Evolutionary conservation across 2,329 filamentous ascomycete species (phyloP).

Genomic region (Lachnellula occidentalis): DNA sequence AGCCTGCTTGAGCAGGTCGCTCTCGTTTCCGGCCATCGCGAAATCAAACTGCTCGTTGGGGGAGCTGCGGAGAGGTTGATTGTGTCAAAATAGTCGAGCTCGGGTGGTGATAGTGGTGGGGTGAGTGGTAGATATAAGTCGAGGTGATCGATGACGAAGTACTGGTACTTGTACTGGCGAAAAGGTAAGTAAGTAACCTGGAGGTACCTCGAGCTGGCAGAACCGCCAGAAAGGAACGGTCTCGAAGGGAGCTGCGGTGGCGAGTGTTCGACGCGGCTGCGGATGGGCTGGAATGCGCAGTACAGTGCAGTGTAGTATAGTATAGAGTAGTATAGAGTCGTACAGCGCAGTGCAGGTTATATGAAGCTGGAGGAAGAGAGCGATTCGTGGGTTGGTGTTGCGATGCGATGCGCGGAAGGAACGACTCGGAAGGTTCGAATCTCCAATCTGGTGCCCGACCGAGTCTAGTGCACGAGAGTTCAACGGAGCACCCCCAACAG

Average conservation of each 20-base stretch:
- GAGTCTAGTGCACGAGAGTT: not conserved
- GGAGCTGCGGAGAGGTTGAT: not conserved
- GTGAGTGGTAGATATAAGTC: not conserved
- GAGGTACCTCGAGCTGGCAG: not conserved
- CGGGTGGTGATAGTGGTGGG: not conserved
- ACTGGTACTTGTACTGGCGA: not conserved
- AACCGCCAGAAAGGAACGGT: not conserved
- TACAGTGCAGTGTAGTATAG: not conserved
- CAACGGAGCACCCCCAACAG: not conserved
- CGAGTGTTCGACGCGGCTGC: not conserved
- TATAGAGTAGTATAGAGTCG: not conserved
- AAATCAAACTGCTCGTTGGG: not conserved
- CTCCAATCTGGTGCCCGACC: too few relatives aligned
- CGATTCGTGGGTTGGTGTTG: not conserved
- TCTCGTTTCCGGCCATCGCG: conserved; percentile 28
- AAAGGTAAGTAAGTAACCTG: not conserved
- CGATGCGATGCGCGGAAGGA: conserved; percentile 3
- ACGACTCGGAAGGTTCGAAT: not conserved
- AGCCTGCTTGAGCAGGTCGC: conserved; percentile 32
- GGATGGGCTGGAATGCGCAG: not conserved
- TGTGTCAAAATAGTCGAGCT: not conserved
- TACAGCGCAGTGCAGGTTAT: not conserved
- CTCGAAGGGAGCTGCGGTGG: conserved; percentile 4
- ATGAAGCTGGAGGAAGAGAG: not conserved
- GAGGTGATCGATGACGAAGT: not conserved